Evolutionary conservation across 441 rosid genomes (phyloP), one percentile per base, ranked within the genome.

Genomic region (Populus tomentosa): DNA sequence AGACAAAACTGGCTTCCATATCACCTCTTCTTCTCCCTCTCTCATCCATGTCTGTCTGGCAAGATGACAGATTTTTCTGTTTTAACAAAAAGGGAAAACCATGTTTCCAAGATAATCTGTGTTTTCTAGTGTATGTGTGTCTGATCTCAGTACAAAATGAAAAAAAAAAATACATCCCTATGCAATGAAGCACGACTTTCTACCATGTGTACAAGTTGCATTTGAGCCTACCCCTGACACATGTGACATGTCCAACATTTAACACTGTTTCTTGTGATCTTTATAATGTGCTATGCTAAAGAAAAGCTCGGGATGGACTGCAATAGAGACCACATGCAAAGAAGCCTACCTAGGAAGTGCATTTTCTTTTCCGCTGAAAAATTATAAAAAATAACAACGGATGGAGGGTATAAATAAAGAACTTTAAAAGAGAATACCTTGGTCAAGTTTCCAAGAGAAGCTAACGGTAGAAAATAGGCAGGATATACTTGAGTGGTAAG

Each of bases 391-490:
- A 65, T 40, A 14, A 61, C 26, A 20, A 78, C 66, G 24, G 20
- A 67, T 71, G 67, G 53, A 8, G 7, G 9, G n/a, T 36, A 10
- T 3, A 38, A 6, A 73, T 30, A 50, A 59, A 73, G 74, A 59
- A n/a, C 66, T 69, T 36, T 3, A 23, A 4, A 50, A 50, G 20
- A 69, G 56, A 79, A 66, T 90, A 95, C 99, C 97, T 95, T 94
- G 50, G 98, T 75, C 74, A 95, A 95, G 87, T 95, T 95, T 76
- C 99, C 99, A 23, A 91, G 88, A 83, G 99, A 95, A 74, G 99
- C 99, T 79, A 95, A 78, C 16, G 89, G 91, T 69, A 94, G 90
- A 87, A 95, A 95, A 84, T 94, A 92, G 83, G 91, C 80, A 81
- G 99, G 99, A 87, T 95, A 94, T 69, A 94, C 75, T 77, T 90